phyloP scores from a whole-genome alignment of 2,329 filamentous ascomycete species.

The Colletotrichum lindemuthianum region DNA sequence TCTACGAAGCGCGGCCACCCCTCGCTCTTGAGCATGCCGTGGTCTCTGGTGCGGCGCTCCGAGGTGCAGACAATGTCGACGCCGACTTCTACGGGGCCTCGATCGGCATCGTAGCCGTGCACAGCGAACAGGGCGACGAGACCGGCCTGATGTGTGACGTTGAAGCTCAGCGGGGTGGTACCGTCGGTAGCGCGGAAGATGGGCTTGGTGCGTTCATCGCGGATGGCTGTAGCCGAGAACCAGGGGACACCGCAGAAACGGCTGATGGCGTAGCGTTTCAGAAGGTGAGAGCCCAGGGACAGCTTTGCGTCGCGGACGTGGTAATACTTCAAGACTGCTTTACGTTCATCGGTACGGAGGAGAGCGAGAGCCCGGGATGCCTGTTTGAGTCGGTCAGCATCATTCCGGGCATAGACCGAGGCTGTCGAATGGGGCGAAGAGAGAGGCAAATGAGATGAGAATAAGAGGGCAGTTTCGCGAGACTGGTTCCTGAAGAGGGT shows the following conservation, averaged over 20 bases:
- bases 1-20: conserved; percentile 77
- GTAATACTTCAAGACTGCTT: conserved; percentile 68
- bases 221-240: conserved; percentile 65
- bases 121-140: conserved; percentile 74
- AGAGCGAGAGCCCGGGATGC: conserved; percentile 64
- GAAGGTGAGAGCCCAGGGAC: conserved; percentile 75
- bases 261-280: conserved; percentile 77
- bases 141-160: conserved; percentile 82
- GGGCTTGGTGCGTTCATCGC: conserved; percentile 66
- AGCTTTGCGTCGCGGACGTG: conserved; percentile 79
- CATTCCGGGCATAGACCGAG: conserved; percentile 23
- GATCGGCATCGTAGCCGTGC: conserved; percentile 41
- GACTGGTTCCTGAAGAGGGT: not conserved
- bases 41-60: conserved; percentile 73
- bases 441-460: not conserved
- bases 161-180: conserved; percentile 69
- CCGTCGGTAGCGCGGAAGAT: conserved; percentile 60
- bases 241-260: conserved; percentile 69
- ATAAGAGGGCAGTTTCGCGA: not conserved
- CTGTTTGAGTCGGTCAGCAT: conserved; percentile 45
- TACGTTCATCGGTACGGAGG: conserved; percentile 64
- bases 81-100: conserved; percentile 63
- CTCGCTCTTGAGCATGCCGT: conserved; percentile 60
- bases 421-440: conserved; percentile 1
- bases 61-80: conserved; percentile 80